phyloP scores from a whole-genome alignment of 805 yeast species.

The Nakazawaea sp. region DNA sequence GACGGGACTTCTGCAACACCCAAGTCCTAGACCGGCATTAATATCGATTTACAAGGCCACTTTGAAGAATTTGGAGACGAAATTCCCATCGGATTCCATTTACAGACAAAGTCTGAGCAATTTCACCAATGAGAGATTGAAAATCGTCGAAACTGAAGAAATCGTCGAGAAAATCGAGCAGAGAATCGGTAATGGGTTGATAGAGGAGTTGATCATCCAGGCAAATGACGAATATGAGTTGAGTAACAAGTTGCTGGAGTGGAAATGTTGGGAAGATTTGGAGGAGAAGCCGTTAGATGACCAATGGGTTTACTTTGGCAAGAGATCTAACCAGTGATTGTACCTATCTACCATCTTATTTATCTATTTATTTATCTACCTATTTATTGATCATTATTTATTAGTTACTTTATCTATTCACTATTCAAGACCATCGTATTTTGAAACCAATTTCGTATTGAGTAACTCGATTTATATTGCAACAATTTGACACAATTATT shows the following conservation, averaged over 20 bases:
- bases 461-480: no score
- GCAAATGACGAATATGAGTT: constrained; percentile 74
- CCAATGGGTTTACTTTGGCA: constrained; percentile 81
- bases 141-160: constrained; percentile 57
- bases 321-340: constrained; percentile 29
- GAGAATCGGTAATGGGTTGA: constrained; percentile 73
- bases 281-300: constrained; percentile 74
- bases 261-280: constrained; percentile 74
- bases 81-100: constrained; percentile 67
- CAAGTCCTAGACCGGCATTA: constrained; percentile 77
- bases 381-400: neutral
- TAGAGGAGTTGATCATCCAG: constrained; percentile 77
- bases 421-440: neutral
- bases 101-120: constrained; percentile 71
- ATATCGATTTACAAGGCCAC: constrained; percentile 67
- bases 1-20: constrained; percentile 73
- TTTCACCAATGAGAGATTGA: constrained; percentile 62
- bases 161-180: constrained; percentile 61
- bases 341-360: constrained; percentile 1
- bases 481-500: no score
- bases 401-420: neutral
- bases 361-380: constrained; percentile 2
- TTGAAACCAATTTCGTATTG: no score
- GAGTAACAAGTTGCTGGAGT: constrained; percentile 58
- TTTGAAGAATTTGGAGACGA: constrained; percentile 44